Percentiles rank a stretch among this genome's conserved stretches.
Conservation (phyloP, 169 alveolate genomes). For the Cyclospora cayetanensis region DNA sequence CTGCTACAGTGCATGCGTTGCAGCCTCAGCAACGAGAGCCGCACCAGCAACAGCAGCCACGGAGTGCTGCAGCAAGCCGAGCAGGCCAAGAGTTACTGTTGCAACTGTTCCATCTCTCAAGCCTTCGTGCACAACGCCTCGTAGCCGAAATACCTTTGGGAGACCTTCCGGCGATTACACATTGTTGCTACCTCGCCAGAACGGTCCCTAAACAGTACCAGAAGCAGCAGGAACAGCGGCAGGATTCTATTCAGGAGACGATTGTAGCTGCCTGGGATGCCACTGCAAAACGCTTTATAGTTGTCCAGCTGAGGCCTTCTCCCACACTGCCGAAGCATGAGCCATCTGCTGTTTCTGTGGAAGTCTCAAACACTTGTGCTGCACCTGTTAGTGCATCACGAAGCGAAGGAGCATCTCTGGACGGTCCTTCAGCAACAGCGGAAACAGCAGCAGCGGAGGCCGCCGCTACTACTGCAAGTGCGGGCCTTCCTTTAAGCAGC, state of each 20-base stretch:
- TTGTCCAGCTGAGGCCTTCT: constrained; percentile 26
- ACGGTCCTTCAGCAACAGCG: not conserved
- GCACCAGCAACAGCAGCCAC: constrained; percentile 32
- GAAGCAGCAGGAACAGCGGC: constrained; percentile 5
- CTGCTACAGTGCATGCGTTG: constrained; percentile 36
- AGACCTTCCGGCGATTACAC: not conserved
- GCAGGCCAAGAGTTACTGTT: not conserved
- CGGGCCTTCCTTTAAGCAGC: constrained; percentile 42
- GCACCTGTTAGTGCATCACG: not conserved
- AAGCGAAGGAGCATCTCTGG: not conserved
- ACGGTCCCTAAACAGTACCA: constrained; percentile 11
- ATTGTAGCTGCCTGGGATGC: constrained; percentile 52
- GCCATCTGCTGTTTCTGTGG: not conserved
- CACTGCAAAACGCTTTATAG: not conserved
- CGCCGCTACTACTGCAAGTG: constrained; percentile 16
- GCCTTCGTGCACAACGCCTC: constrained; percentile 23
- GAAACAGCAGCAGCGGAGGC: constrained; percentile 49
- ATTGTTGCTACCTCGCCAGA: constrained; percentile 30
- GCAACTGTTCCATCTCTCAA: constrained; percentile 9
- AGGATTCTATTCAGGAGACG: not conserved
- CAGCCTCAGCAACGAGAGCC: constrained; percentile 43
- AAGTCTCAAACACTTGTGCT: not conserved
- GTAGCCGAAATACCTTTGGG: constrained; percentile 28
- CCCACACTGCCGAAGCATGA: not conserved
- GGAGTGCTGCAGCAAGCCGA: constrained; percentile 1